Evolutionary conservation across 306 rosid genomes (phyloP), one percentile per base, ranked within the genome.

Genomic region (Acacia confusa): DNA sequence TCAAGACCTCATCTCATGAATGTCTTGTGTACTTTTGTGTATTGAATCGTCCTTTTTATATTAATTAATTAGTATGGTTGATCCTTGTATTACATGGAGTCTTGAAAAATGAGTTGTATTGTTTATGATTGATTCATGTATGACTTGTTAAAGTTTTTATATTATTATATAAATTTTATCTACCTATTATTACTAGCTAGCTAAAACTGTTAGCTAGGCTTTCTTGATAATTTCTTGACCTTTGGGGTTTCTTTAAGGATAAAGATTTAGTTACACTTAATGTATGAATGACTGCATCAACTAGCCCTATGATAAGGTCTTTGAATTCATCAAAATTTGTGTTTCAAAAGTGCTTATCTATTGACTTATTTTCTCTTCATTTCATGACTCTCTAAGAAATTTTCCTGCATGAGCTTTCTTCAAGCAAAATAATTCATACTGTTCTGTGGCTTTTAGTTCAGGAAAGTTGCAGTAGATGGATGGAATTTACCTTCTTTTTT

Each of bases 1-100:
- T 5, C 38, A 1, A 34, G 1, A 34, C 0, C 38, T 0, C 0
- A 0, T 0, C 1, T 34, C 7, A 0, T 5, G 5, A 34, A 34
- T 1, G 1, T 1, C 38, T 34, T 34, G 7, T 34, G 38, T 34
- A 34, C 1, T 1, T 7, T 34, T 34, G 7, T 34, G 38, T 34
- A 34, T 0, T 0, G 0, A 1, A 36, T 1, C 7, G 1, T 0
- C 1, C 40, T 36, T 36, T 36, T 12, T 41, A 40, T 16, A 10
- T 72, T n/a, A 1, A 34, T 58, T 22, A 58, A 22, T 60, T 25
- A 22, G 30, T 57, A 57, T 2, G 61, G 27, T 44, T 1, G 2
- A 41, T 12, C 7, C 7, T 17, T 47, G 7, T 17, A 15, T 15
- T 47, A 20, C 57, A 4, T 19, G 8, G 55, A 17, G 8, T 57